A percentile compares a stretch with the other conserved stretches of the same genome.
Conservation (phyloP, 1,139 yeast genomes). For the Dujonia santamariae region DNA sequence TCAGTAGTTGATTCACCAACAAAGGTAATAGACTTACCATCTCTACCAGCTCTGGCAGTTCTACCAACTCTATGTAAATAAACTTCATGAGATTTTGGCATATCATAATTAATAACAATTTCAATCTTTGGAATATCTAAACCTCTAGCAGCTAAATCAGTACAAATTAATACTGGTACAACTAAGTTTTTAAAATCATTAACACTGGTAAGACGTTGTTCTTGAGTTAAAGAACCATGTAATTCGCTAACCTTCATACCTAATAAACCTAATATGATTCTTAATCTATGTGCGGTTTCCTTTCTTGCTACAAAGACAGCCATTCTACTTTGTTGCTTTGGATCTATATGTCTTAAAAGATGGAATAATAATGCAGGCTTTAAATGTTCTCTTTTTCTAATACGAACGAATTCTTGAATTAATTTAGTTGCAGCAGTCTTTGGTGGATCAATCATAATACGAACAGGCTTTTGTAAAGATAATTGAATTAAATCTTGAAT, state of each 20-base stretch:
- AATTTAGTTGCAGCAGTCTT: constrained; percentile 86
- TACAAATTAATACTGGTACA: constrained; percentile 88
- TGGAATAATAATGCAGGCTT: constrained; percentile 81
- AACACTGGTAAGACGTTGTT: constrained; percentile 85
- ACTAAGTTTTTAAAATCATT: constrained; percentile 75
- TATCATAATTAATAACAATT: constrained; percentile 87
- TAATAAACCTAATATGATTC: constrained; percentile 79
- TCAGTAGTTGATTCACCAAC: constrained; percentile 90
- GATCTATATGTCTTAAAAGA: constrained; percentile 63
- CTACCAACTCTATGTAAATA: constrained; percentile 98
- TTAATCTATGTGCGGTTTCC: constrained; percentile 81
- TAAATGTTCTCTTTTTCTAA: constrained; percentile 80
- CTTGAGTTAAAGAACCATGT: constrained; percentile 93
- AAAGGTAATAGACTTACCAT: constrained; percentile 87
- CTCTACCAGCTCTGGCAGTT: constrained; percentile 98
- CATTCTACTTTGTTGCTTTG: constrained; percentile 59
- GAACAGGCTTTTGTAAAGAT: constrained; percentile 83
- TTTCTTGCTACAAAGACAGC: constrained; percentile 91
- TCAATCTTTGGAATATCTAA: constrained; percentile 97
- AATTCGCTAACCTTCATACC: constrained; percentile 89
- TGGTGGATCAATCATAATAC: constrained; percentile 96
- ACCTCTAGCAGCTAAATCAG: constrained; percentile 99
- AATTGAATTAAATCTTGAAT: constrained; percentile 85
- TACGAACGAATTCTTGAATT: constrained; percentile 89
- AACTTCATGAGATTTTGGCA: constrained; percentile 90